Evolutionary conservation across 2,329 filamentous ascomycete genomes (phyloP), one percentile per base, ranked within the genome.

Genomic region (Sporothrix inflata): DNA sequence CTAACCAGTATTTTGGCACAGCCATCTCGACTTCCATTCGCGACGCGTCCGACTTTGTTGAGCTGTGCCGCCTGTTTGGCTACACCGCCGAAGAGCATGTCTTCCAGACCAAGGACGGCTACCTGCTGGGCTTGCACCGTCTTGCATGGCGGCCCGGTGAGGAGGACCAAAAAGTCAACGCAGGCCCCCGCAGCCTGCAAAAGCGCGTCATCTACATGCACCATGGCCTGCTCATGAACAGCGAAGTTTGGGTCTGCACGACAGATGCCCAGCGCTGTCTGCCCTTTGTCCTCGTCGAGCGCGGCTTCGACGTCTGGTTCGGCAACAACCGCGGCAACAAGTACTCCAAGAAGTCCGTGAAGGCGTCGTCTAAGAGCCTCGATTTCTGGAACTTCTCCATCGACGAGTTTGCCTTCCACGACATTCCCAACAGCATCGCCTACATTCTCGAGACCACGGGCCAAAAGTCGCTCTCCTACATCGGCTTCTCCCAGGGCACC

Each of bases 281-380:
- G 51, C 94, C 96, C 0, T 98, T 99, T 79, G 88, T 92, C 76
- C 85, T 99, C 57, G 94, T 97, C 0, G 94, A 98, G 78, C 88
- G 89, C 78, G 96, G 96, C 2, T 99, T 97, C 77, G 96, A 99
- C 84, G 95, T 98, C 75, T 99, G 96, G 93, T 86, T 99, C 74
- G 96, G 96, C 68, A 99, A 99, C 81, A 99, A 99, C 79, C 91
- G 96, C 47, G 96, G 96, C 67, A 99, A 99, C 86, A 99, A 99
- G 80, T 99, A 99, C 83, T 97, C 94, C 61, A 99, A 98, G 82
- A 99, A 99, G 83, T 94, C 91, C 2, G 89, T 94, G 69, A 87
- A 91, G 73, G 85, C 86, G 74, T 91, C 93, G 0, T 94, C 96
- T 0, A 91, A 89, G 0, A 91, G 92, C 2, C 84, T 87, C 49